Conservation (phyloP, 1,284 basidiomycete genomes). For the Calocybe gambosa region DNA sequence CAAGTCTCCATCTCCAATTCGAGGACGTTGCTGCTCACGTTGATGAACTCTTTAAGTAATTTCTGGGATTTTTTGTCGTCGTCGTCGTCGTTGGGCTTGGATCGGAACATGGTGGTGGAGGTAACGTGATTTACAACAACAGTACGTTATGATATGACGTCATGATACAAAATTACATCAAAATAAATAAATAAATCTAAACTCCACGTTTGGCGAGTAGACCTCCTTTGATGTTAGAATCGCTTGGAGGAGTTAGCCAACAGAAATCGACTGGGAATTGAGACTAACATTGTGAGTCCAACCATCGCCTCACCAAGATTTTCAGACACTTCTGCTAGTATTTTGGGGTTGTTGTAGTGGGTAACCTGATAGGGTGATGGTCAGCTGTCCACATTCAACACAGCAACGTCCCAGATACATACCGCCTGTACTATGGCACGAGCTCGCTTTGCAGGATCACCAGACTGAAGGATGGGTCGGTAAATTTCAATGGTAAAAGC, state of each 20-base stretch:
- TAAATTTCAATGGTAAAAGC: conserved; percentile 3
- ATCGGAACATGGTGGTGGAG: conserved; percentile 9
- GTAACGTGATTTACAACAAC: neutral
- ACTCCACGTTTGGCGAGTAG: conserved; percentile 37
- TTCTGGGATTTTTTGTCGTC: conserved; percentile 11
- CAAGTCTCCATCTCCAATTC: neutral
- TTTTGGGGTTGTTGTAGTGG: conserved; percentile 91
- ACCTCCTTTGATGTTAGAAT: conserved; percentile 62
- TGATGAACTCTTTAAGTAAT: conserved; percentile 30
- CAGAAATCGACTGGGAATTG: neutral
- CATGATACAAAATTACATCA: neutral
- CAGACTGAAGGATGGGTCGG: conserved; percentile 50
- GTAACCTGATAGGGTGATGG: conserved; percentile 53
- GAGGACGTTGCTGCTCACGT: conserved; percentile 22
- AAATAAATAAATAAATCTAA: conserved; percentile 24
- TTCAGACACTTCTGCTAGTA: conserved; percentile 85
- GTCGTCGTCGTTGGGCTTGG: neutral
- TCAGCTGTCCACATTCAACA: conserved; percentile 5
- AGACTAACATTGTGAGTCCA: conserved; percentile 77
- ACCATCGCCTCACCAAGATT: conserved; percentile 91
- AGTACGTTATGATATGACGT: neutral
- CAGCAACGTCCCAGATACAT: conserved; percentile 16
- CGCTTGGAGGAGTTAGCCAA: conserved; percentile 32
- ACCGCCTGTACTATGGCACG: conserved; percentile 97
- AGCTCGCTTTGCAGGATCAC: conserved; percentile 90